These are phyloP conservation scores for Fusarium nematophilum DNA, from an alignment of 2,329 filamentous ascomycete species.

Conservation along the genomic window DNA sequence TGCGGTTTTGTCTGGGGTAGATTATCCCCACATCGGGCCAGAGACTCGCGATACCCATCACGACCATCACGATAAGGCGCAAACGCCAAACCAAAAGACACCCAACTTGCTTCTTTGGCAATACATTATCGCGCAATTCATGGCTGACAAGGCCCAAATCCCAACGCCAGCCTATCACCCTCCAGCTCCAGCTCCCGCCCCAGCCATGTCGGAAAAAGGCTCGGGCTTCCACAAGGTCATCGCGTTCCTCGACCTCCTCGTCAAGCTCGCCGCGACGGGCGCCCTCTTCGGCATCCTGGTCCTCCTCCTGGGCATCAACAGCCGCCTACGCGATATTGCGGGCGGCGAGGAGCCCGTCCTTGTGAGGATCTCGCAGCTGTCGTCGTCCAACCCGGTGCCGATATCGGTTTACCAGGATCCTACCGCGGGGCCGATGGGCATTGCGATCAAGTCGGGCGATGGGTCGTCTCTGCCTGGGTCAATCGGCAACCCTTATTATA, in stretches of 20 bases:
- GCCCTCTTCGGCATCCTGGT: slow-evolving; percentile 35
- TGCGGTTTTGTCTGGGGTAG: not conserved
- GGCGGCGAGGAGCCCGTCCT: not conserved
- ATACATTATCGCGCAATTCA: slow-evolving; percentile 2
- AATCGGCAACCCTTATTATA: slow-evolving; percentile 6
- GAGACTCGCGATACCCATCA: not conserved
- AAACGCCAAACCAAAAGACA: too few species aligned
- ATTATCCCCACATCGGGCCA: not conserved
- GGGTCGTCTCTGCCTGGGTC: too few species aligned
- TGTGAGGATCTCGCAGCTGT: not conserved
- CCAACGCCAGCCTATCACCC: not conserved
- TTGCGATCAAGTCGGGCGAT: slow-evolving; percentile 8
- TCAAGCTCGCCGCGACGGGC: slow-evolving; percentile 28
- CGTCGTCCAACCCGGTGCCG: slow-evolving; percentile 1
- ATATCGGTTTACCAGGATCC: not conserved
- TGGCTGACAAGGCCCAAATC: slow-evolving; percentile 21
- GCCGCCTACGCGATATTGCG: slow-evolving; percentile 5
- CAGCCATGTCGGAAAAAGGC: slow-evolving; percentile 19
- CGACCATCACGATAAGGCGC: not conserved
- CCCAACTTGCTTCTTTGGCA: too few species aligned
- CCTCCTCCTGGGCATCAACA: slow-evolving; percentile 22
- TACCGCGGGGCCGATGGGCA: slow-evolving; percentile 1
- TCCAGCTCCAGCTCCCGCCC: not conserved
- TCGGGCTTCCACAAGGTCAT: slow-evolving; percentile 30
- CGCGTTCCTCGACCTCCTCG: slow-evolving; percentile 29